Percentiles rank a stretch among this genome's conserved stretches.
Conservation (phyloP, 306 rosid genomes). For the Cyamopsis tetragonoloba region DNA sequence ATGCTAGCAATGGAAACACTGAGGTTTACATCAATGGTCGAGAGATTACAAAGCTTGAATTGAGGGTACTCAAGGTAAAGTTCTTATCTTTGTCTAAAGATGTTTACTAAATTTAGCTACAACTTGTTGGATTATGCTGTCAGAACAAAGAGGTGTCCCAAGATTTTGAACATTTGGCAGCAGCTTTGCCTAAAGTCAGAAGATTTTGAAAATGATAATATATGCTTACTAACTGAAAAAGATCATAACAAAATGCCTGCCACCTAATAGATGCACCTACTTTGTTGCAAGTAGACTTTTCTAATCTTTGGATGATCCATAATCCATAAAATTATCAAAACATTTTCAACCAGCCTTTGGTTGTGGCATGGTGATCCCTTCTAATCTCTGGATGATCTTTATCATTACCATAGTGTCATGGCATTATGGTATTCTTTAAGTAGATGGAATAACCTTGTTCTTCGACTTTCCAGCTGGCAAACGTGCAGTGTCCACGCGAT, state of each 20-base stretch:
- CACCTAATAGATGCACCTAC: neutral
- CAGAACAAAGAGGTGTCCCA: neutral
- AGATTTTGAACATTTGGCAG: neutral
- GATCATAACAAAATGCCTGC: neutral
- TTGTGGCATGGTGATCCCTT: neutral
- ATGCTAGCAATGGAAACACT: conserved; percentile 91
- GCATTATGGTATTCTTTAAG: conserved; percentile 8
- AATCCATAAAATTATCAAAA: neutral
- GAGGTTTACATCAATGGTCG: conserved; percentile 95
- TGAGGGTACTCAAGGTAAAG: conserved; percentile 88
- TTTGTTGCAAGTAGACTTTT: neutral
- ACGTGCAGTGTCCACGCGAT: conserved; percentile 98
- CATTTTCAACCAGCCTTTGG: neutral
- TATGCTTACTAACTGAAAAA: conserved; percentile 2
- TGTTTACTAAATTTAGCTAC: conserved; percentile 8
- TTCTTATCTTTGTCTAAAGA: conserved; percentile 17
- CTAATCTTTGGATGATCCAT: neutral
- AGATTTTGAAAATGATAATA: neutral
- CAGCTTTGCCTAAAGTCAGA: neutral
- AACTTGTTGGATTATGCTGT: conserved; percentile 6
- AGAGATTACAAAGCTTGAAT: conserved; percentile 90
- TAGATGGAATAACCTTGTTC: conserved; percentile 13
- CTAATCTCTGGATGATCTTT: neutral
- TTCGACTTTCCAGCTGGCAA: conserved; percentile 77
- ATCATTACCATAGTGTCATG: neutral